Base-by-base conservation (phyloP, 2,329 filamentous ascomycete genomes). In the Colletotrichum scovillei region DNA sequence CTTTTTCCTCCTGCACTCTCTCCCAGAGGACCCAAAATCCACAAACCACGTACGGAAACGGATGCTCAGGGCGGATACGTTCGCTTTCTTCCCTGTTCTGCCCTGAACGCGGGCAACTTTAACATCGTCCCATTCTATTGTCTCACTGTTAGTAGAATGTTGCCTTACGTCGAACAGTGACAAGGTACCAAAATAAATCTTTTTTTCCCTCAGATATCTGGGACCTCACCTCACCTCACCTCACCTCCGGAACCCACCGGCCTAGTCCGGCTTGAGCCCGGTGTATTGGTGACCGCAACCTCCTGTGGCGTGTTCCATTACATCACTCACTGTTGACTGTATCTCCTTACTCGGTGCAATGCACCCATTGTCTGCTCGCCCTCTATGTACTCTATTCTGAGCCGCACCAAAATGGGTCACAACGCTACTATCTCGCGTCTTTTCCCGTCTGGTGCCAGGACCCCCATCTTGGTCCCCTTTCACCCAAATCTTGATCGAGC, bases 261-360 rank as follows among this genome's bases (percentile, higher is more conserved):
- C 24, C 26, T 49, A 24, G 32, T 68, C 64, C 70, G 70, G 59
- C 66, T 53, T 56, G 30, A 59, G 57, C 42, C 66, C 46, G 59
- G 59, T 52, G 59, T 69, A 69, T 59, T 72, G 53, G 70, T 69
- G 70, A 64, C 59, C 32, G 26, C 66, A 56, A 64, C 26, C 52
- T 63, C 4, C 38, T 35, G 59, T 72, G 70, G 70, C 59, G 66
- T 72, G 70, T 69, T 60, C n/a, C 7, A 53, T 69, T 72, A 69
- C 70, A 72, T 72, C 70, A 72, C 42, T 53, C 32, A 35, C 28
- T n/a, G 28, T 58, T 14, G 14, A 32, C 38, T 46, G 12, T 42
- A 52, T 53, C 38, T 46, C 38, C 16, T 53, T 52, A 42, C 38
- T 42, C 38, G 65, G 12, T 52, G 55, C 53, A 19, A 30, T 19